These are phyloP conservation scores for Cladorrhinum sp. DNA, from an alignment of 2,329 filamentous ascomycete species.

Conservation along the genomic window DNA sequence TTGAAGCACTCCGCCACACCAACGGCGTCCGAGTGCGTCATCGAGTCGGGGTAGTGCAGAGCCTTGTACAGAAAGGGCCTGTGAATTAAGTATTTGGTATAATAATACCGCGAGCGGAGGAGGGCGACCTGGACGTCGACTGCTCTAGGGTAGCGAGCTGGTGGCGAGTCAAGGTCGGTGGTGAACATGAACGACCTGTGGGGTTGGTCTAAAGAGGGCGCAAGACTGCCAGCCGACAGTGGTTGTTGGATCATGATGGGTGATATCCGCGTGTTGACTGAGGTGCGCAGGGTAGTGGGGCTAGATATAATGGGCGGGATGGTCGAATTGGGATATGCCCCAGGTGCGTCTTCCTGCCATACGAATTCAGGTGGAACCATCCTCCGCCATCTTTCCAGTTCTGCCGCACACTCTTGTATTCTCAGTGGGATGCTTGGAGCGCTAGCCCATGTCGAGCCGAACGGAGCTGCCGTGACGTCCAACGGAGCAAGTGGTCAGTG, in stretches of 20 bases:
- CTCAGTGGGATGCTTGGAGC: constrained; percentile 32
- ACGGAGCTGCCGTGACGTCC: constrained; percentile 1
- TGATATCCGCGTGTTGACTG: constrained; percentile 23
- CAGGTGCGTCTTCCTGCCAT: constrained; percentile 54
- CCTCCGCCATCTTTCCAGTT: constrained; percentile 57
- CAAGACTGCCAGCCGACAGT: constrained; percentile 9
- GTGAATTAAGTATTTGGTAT: constrained; percentile 56
- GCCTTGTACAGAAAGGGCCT: constrained; percentile 59
- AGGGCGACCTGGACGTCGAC: constrained; percentile 56
- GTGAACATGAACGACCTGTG: constrained; percentile 41
- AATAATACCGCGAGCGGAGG: constrained; percentile 57
- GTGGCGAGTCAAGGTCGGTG: constrained; percentile 42
- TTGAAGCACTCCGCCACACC: constrained; percentile 56
- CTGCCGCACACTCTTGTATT: constrained; percentile 49
- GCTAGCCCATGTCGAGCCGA: constrained; percentile 12
- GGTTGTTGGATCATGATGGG: constrained; percentile 24
- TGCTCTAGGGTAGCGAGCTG: constrained; percentile 47
- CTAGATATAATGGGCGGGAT: constrained; percentile 23
- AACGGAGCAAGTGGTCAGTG: neutral
- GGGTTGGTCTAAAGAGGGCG: constrained; percentile 13
- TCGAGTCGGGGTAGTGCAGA: constrained; percentile 52
- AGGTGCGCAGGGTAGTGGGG: constrained; percentile 15
- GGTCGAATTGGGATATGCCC: constrained; percentile 37
- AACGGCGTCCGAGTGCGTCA: constrained; percentile 52
- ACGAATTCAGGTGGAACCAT: constrained; percentile 53